Conservation (phyloP, 768 basidiomycete species). For the Cystobasidium tubakii region DNA sequence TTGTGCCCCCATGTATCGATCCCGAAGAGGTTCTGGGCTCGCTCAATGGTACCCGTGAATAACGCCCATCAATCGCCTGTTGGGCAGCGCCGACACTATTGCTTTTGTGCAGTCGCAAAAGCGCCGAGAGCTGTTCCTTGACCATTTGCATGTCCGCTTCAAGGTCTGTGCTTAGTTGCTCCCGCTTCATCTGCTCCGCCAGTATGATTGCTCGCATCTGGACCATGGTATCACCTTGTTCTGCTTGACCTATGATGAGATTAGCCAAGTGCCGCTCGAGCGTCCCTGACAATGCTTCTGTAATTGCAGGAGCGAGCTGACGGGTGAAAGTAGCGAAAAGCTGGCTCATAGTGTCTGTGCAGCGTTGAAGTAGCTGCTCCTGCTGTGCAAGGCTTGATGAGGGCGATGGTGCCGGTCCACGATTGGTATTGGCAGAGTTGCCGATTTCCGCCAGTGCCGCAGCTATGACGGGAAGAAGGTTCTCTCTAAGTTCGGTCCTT, state of each 20-base stretch:
- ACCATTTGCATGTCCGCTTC: background rate
- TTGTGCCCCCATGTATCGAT: no score
- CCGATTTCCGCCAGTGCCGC: background rate
- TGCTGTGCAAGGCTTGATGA: background rate
- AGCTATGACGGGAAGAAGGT: background rate
- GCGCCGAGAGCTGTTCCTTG: background rate
- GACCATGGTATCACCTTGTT: background rate
- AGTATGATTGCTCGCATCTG: background rate
- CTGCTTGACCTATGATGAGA: background rate
- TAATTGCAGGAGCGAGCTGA: background rate
- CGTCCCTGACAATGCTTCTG: background rate
- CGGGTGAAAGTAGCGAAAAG: background rate
- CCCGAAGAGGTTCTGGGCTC: no score
- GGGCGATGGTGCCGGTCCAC: background rate
- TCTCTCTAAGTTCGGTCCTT: background rate
- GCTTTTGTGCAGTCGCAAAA: background rate
- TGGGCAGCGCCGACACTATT: no score
- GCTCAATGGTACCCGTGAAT: no score
- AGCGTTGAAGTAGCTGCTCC: background rate
- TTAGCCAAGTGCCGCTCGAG: background rate
- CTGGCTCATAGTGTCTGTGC: background rate
- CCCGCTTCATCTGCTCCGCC: conserved; percentile 9
- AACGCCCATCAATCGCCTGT: no score
- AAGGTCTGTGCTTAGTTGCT: background rate
- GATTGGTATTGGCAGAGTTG: background rate